Evolutionary conservation across 805 yeast genomes (phyloP), one percentile per base, ranked within the genome.

Genomic region (Vanderwaltozyma verrucispora): DNA sequence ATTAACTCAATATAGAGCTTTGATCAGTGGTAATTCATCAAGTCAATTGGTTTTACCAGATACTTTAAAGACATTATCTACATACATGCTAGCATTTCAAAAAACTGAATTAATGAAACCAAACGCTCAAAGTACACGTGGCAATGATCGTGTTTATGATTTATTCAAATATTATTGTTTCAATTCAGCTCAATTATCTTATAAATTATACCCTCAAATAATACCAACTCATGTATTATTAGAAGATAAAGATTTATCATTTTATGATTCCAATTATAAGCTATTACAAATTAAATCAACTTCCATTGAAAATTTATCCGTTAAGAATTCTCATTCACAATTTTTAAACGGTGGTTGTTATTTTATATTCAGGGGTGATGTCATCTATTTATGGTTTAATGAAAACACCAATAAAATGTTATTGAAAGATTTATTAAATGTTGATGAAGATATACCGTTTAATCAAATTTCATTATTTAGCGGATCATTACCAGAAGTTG

Each of bases 1-100:
- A 9, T 69, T 75, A 40, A 70, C 79, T 1, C 70, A 71, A 32
- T 81, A 78, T 48, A 67, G 81, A 40, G 52, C 59, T 2, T 45
- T 63, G 20, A 69, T 66, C 21, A 65, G 69, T 3, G 59, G 62
- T 11, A 57, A 64, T 20, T 60, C 68, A 11, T 41, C 48, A 3
- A 32, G 45, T 10, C 87, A 82, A 51, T 64, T 92, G 44, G 71
- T 89, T 6, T 67, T 92, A 58, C 98, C 98, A 0, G 84, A 81
- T 33, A 74, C 89, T 11, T 64, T 92, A 48, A 74, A 75, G 36
- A 74, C 82, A 30, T 64, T 88, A 37, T 74, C 87, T 9, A 69
- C 77, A 47, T 75, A 72, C 48, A 53, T 81, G 32, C 65, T 86
- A 34, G 67, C 88, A 1, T 74, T 85, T 41, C 68, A 77, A 44